Evolutionary conservation across 805 yeast genomes (phyloP), one percentile per base, ranked within the genome.

Genomic region (Metschnikowia gelsemii): DNA sequence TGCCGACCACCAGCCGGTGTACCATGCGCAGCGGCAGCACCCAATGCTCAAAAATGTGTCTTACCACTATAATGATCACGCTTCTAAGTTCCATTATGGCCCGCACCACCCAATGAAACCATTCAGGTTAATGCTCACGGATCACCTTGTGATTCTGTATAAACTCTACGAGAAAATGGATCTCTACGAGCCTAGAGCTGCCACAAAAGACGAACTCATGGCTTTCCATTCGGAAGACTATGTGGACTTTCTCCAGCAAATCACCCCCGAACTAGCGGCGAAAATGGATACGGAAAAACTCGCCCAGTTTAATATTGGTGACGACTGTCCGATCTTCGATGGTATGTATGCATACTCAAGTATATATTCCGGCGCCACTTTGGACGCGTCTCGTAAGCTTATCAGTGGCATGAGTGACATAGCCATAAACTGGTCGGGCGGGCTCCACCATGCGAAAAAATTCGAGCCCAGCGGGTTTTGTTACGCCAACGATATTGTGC

Each of bases 101-200:
- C 85, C 87, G 1, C 78, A 81, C 46, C 99, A 91, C 63, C 99
- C 99, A n/a, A 91, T 91, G 99, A 91, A 91, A 62, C 99, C 99
- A 12, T 87, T 90, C 62, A 70, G 99, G 50, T 70, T 93, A 47
- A 84, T 89, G 90, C 75, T 91, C 32, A 91, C 99, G 0, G 97
- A 91, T 64, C 96, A 90, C 60, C 68, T 91, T 47, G 91, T 91
- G 38, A 78, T 84, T 24, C 81, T 84, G 11, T 91, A 93, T 63
- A 87, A 87, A 43, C 68, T 91, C 34, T 87, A 90, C 61, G 88
- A 88, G 55, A 76, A 82, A 51, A 87, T 91, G 96, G 98, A 93
- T 58, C 65, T 89, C 21, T 93, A 86, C 63, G 74, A 79, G 45
- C 95, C 98, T 2, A 71, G 95, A 46, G 66, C 80, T 24, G 97